These are phyloP conservation scores for Neurospora crassa DNA, from an alignment of 2,329 filamentous ascomycete species.

Conservation along the genomic window DNA sequence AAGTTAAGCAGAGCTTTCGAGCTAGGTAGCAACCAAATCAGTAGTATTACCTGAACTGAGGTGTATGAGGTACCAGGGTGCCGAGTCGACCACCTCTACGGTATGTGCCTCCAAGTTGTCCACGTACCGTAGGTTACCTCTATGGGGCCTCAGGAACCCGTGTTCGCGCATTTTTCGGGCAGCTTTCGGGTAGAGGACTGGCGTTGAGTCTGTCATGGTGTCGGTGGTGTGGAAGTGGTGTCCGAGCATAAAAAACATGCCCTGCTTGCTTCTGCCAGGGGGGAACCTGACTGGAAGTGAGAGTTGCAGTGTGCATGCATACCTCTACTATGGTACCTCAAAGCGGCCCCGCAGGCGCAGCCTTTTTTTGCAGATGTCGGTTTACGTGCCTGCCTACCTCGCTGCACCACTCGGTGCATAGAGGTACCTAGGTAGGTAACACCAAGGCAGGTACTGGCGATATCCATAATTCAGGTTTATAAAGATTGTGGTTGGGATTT, in stretches of 20 bases:
- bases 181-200: conserved; percentile 5
- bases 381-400: neutral
- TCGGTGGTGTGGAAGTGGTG: conserved; percentile 3
- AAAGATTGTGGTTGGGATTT: neutral
- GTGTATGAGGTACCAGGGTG: neutral
- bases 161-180: conserved; percentile 5
- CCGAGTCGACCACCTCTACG: no score
- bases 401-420: neutral
- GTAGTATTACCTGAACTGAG: no score
- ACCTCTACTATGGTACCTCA: neutral
- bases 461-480: neutral
- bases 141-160: conserved; percentile 1
- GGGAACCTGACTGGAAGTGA: neutral
- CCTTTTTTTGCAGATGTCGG: neutral
- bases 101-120: neutral
- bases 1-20: neutral
- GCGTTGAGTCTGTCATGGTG: conserved; percentile 2
- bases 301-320: neutral
- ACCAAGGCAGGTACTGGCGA: neutral
- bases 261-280: no score
- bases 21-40: neutral
- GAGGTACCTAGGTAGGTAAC: no score
- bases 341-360: neutral
- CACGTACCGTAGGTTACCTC: neutral
- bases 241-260: neutral